Base-by-base conservation (phyloP, 257 asterid species). In the Ajuga chamaepitys region DNA sequence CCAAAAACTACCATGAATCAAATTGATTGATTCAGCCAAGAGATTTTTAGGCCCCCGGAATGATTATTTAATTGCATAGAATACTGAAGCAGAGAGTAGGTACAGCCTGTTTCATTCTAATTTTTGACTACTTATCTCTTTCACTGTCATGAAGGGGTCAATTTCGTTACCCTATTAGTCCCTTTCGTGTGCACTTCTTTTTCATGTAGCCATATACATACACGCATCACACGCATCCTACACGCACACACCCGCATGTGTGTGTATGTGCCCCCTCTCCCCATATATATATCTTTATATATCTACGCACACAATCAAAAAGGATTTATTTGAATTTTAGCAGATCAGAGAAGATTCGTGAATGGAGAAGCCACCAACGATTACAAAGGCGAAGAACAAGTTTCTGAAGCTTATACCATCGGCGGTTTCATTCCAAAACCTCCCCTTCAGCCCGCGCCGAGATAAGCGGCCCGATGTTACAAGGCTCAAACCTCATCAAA, bases 281-380 rank as follows among this genome's bases (percentile, higher is more conserved):
- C 16, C 18, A 47, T 24, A 51, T 37, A 10, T 45, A 18, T 32
- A 69, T 47, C 30, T 47, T 12, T 22, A 54, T 13, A 9, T 32
- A 32, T 3, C 12, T 37, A n/a, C 10, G 5, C 41, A 5, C 17
- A 41, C 4, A 26, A 12, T 25, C 10, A n/a, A 30, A 13, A 51
- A 62, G 2, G 28, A 21, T 21, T 2, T 32, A 16, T 37, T 50
- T 9, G 22, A 28, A n/a, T 1, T 30, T 30, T 8, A 30, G 4
- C 37, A 30, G 34, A 30, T 30, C 37, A 30, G 34, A 2, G 3
- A 3, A 0, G 4, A 21, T 16, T 20, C 22, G 20, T 7, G 50
- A 66, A 80, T 83, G 87, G 87, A 84, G 71, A 84, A 84, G 58
- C 57, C 72, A 12, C 35, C 73, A 7, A 8, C 70, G 25, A 16